phyloP scores from a whole-genome alignment of 768 basidiomycete genomes.

The Aureoboletus auriporus region DNA sequence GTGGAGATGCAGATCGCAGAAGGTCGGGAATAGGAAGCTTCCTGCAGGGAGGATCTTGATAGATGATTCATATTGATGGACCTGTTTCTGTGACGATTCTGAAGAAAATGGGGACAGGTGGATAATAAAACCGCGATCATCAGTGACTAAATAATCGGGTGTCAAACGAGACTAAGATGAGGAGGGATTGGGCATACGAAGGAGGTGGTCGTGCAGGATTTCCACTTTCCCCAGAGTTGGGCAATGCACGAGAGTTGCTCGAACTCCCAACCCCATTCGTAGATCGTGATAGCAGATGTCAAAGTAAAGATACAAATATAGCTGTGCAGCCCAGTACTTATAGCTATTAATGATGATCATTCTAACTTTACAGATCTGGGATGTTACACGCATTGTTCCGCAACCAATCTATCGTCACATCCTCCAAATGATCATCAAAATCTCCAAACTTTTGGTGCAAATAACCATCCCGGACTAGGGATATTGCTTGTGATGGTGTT shows the following conservation, averaged over 20 bases:
- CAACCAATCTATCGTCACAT: slow-evolving; percentile 54
- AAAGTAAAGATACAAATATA: not conserved
- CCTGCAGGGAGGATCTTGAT: slow-evolving; percentile 41
- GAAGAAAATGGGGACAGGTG: slow-evolving; percentile 41
- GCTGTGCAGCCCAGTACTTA: not conserved
- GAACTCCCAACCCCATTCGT: slow-evolving; percentile 21
- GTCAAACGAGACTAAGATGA: slow-evolving; percentile 3
- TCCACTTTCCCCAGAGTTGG: slow-evolving; percentile 49
- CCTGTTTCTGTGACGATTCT: slow-evolving; percentile 32
- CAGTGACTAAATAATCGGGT: slow-evolving; percentile 23
- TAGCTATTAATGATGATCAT: too few relatives aligned
- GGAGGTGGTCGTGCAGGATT: slow-evolving; percentile 52
- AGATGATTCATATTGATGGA: slow-evolving; percentile 18
- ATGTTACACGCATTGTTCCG: slow-evolving; percentile 35
- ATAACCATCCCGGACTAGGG: slow-evolving; percentile 46
- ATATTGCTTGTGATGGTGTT: slow-evolving; percentile 44
- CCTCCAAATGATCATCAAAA: slow-evolving; percentile 81
- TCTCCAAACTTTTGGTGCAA: slow-evolving; percentile 63
- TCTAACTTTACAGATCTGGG: slow-evolving; percentile 10
- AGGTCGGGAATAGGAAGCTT: slow-evolving; percentile 73
- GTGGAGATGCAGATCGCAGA: slow-evolving; percentile 82
- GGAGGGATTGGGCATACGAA: slow-evolving; percentile 34
- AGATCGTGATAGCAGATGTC: slow-evolving; percentile 4
- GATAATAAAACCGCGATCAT: slow-evolving; percentile 45
- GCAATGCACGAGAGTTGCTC: slow-evolving; percentile 58